Conservation (phyloP, 345 rosid species). For the Barbarea vulgaris region DNA sequence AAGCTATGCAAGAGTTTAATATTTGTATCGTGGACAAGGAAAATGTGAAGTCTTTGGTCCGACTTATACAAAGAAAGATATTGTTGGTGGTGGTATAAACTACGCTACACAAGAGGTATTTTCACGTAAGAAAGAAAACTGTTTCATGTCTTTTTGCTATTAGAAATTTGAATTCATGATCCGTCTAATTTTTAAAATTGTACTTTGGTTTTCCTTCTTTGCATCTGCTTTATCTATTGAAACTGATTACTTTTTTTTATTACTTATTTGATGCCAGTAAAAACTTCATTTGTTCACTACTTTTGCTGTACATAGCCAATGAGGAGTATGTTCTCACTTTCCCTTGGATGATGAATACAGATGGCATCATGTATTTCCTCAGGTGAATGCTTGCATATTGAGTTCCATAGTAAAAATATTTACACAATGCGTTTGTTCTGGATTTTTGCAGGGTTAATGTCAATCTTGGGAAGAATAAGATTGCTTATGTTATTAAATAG, state of each 20-base stretch:
- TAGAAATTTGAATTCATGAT: too few relatives aligned
- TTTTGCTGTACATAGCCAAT: constrained; percentile 91
- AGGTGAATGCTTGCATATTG: constrained; percentile 16
- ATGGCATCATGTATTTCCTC: not conserved
- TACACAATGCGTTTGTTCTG: constrained; percentile 24
- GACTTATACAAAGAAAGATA: constrained; percentile 73
- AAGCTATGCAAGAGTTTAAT: too few relatives aligned
- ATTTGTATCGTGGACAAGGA: constrained; percentile 68
- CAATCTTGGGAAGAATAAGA: constrained; percentile 81
- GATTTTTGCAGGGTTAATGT: constrained; percentile 70
- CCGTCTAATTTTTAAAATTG: too few relatives aligned
- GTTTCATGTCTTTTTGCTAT: constrained; percentile 30
- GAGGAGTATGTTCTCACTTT: constrained; percentile 75
- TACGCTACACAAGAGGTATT: constrained; percentile 82
- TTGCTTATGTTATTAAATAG: constrained; percentile 62
- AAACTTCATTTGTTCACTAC: constrained; percentile 96
- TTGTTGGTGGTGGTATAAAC: constrained; percentile 91
- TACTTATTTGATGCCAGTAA: too few relatives aligned
- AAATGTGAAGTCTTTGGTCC: constrained; percentile 88
- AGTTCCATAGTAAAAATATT: constrained; percentile 26
- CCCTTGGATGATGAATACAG: constrained; percentile 17
- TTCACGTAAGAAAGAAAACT: constrained; percentile 74
- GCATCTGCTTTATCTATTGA: not conserved
- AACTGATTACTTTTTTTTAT: constrained; percentile 26
- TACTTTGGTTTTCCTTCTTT: constrained; percentile 8